Conservation (phyloP, 345 rosid genomes). For the Dipteronia sinensis region DNA sequence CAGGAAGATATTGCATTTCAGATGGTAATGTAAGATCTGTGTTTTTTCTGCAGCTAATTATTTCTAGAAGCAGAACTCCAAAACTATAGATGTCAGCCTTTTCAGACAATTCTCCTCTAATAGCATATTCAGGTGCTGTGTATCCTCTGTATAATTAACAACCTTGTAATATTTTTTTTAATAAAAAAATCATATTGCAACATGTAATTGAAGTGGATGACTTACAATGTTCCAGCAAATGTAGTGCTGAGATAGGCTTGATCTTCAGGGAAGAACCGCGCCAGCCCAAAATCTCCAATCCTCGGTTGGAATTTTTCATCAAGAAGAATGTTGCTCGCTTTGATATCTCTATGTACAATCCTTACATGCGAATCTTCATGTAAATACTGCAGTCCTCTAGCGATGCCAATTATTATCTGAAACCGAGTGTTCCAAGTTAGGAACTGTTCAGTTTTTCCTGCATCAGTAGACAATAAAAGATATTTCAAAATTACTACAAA, state of each 20-base stretch:
- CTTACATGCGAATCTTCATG: slow-evolving; percentile 66
- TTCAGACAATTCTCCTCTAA: slow-evolving; percentile 67
- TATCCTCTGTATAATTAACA: slow-evolving; percentile 45
- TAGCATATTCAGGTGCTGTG: slow-evolving; percentile 74
- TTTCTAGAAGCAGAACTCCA: slow-evolving; percentile 70
- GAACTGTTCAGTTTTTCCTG: slow-evolving; percentile 45
- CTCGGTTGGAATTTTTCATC: slow-evolving; percentile 65
- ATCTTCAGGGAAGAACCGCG: slow-evolving; percentile 78
- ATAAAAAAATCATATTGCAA: too few relatives aligned
- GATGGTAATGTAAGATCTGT: slow-evolving; percentile 56
- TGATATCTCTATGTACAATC: slow-evolving; percentile 71
- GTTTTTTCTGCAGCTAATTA: slow-evolving; percentile 62
- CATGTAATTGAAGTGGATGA: not conserved
- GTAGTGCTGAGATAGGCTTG: slow-evolving; percentile 66
- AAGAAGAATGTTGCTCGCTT: slow-evolving; percentile 80
- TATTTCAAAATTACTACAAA: not conserved
- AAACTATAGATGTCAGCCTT: slow-evolving; percentile 75
- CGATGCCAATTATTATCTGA: slow-evolving; percentile 61
- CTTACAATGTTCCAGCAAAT: slow-evolving; percentile 75
- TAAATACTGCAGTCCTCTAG: slow-evolving; percentile 66
- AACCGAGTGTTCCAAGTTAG: slow-evolving; percentile 54
- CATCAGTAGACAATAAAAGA: slow-evolving; percentile 1
- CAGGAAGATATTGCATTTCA: slow-evolving; percentile 73
- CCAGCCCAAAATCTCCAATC: slow-evolving; percentile 74
- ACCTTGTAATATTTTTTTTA: not conserved